Evolutionary conservation across 257 asterid species (phyloP), one percentile per base, ranked within the genome.

Genomic region (Solanum medicagineum): DNA sequence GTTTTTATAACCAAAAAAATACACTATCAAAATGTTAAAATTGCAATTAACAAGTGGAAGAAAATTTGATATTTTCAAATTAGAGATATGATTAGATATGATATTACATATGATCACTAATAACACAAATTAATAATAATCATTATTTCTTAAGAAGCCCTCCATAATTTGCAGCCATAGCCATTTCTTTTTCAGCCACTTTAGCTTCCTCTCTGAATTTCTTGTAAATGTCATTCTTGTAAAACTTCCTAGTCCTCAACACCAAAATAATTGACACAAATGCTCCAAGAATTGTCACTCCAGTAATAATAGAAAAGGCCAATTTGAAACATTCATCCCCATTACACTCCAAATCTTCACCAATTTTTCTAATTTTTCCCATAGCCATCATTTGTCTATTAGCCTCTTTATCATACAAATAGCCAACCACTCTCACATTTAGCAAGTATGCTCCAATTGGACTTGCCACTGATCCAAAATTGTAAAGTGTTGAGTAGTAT

Each of bases 391-490:
- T 75, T 26, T 75, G 82, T 24, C 14, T 75, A 4, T 24, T 32
- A 47, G 82, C 82, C 56, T 49, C 82, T 75, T 75, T 75, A 24
- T 75, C 82, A 75, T 75, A 75, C 0, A 75, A 75, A 75, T 75
- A 10, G n/a, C 82, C 82, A 22, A 32, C 62, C 7, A 75, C 62
- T 51, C 62, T 49, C 17, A 75, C 82, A 75, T 75, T 75, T 14
- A 75, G 24, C 44, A 75, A 2, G 24, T 75, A 75, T 49, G 62
- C 82, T 2, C 82, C 82, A 49, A 75, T 75, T 75, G 82, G 62
- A 75, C 82, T 75, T 49, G 82, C 82, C n/a, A 49, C 62, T 24
- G 82, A 75, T 75, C 82, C 82, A 75, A 75, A 75, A 75, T 75
- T 75, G 3, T 75, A 75, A 2, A 75, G 22, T 22, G 82, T 75